Conservation (phyloP, 2,329 filamentous ascomycete genomes). For the Trichoderma sp. region DNA sequence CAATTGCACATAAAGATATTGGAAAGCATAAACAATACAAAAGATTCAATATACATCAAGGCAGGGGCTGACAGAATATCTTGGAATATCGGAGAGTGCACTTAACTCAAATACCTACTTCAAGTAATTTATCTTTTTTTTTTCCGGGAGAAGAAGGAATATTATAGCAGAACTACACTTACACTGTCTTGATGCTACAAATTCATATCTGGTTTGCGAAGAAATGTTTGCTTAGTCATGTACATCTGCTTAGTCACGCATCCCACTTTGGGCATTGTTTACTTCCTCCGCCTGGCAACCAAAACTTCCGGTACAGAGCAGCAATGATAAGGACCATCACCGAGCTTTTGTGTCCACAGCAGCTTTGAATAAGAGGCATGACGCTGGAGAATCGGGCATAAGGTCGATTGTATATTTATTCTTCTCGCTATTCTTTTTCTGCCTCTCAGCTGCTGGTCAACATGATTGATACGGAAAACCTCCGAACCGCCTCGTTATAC, state of each 20-base stretch:
- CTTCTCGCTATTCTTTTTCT: neutral
- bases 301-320: slow-evolving; percentile 21
- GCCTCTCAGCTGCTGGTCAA: slow-evolving; percentile 19
- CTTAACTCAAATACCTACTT: neutral
- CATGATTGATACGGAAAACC: slow-evolving; percentile 59
- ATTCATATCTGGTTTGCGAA: neutral
- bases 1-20: neutral
- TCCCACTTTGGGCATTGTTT: slow-evolving; percentile 33
- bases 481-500: slow-evolving; percentile 65
- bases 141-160: neutral
- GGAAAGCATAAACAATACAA: neutral
- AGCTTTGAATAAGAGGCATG: neutral
- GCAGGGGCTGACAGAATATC: neutral
- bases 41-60: neutral
- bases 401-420: neutral
- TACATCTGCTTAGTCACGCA: slow-evolving; percentile 26
- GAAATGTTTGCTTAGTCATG: neutral
- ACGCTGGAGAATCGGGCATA: neutral
- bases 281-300: slow-evolving; percentile 40
- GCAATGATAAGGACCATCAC: neutral
- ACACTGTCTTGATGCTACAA: neutral
- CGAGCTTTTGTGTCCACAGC: neutral
- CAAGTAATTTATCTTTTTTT: neutral
- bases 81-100: neutral
- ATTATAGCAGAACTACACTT: neutral